Evolutionary conservation across 768 basidiomycete species (phyloP).

Genomic region (Suillus discolor): DNA sequence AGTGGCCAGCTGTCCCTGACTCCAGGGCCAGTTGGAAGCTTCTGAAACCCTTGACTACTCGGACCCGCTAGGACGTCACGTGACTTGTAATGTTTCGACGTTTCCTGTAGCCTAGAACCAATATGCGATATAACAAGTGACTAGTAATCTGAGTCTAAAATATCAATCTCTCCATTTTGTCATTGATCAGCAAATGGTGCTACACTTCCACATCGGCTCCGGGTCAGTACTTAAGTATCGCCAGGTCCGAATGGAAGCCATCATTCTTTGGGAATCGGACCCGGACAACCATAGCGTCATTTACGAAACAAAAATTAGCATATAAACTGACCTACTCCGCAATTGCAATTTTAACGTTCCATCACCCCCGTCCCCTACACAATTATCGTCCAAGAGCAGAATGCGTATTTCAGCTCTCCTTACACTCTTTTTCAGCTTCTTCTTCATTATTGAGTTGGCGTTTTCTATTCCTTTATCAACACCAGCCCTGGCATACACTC

Average conservation of each 20-base stretch:
- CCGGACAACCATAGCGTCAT: neutral
- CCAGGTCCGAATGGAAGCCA: neutral
- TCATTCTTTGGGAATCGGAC: neutral
- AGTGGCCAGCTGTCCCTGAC: too few relatives aligned
- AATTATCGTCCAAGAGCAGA: constrained; percentile 6
- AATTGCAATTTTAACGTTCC: neutral
- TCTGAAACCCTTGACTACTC: too few relatives aligned
- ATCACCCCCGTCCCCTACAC: neutral
- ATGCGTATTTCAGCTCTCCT: constrained; percentile 5
- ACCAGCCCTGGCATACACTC: neutral
- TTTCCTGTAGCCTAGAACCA: too few relatives aligned
- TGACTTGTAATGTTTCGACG: too few relatives aligned
- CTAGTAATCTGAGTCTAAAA: neutral
- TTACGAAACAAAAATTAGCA: neutral
- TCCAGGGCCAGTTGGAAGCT: too few relatives aligned
- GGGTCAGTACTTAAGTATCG: neutral
- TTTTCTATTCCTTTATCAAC: neutral
- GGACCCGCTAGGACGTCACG: too few relatives aligned
- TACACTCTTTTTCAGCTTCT: constrained; percentile 4
- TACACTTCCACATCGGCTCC: neutral
- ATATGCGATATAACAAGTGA: too few relatives aligned
- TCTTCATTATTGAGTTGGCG: neutral
- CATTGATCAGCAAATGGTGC: neutral
- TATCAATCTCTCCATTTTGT: neutral
- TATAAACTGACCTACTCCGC: neutral